Evolutionary conservation across 169 alveolate species (phyloP).

Genomic region (Cytauxzoon felis): DNA sequence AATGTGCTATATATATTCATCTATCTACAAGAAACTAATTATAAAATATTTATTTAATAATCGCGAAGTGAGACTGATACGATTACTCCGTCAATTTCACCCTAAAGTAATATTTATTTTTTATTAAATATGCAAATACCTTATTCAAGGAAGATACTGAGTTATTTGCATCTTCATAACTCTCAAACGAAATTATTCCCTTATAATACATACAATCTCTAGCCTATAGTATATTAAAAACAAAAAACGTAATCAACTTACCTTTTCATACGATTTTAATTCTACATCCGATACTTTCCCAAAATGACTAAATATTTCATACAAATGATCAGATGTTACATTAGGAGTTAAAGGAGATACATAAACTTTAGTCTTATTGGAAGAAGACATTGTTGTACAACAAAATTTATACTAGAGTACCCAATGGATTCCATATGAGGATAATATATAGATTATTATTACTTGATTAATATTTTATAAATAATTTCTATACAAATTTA

Average conservation of each 20-base stretch:
- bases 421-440: no score
- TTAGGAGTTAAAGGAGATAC: constrained; percentile 49
- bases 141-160: constrained; percentile 44
- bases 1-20: not conserved
- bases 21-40: not conserved
- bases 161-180: constrained; percentile 13
- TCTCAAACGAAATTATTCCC: constrained; percentile 31
- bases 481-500: not conserved
- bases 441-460: no score
- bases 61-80: constrained; percentile 10
- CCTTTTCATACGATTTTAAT: not conserved
- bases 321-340: constrained; percentile 37
- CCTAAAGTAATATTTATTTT: constrained; percentile 15
- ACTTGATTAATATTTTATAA: not conserved
- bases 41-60: not conserved
- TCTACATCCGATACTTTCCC: constrained; percentile 30
- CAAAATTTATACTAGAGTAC: not conserved
- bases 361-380: constrained; percentile 2
- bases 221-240: not conserved
- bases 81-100: constrained; percentile 51
- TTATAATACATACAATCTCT: not conserved
- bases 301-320: constrained; percentile 52
- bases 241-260: not conserved
- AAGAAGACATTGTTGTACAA: not conserved
- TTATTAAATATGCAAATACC: not conserved